These are phyloP conservation scores for Mortierella sp. DNA, from an alignment of 371 early-diverging fungal species.

Conservation along the genomic window DNA sequence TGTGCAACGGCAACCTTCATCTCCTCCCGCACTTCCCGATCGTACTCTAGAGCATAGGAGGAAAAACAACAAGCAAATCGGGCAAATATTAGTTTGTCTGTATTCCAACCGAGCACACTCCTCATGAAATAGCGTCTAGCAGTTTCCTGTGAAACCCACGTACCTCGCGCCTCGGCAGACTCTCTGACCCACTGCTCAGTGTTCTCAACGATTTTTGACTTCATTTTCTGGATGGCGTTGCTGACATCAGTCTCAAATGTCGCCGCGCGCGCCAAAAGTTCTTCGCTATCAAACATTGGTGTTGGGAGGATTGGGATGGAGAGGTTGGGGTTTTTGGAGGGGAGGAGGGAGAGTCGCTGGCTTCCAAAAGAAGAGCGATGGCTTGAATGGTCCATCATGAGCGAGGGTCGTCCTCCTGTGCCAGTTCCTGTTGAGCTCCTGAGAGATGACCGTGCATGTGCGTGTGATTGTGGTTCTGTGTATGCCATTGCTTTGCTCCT, in stretches of 20 bases:
- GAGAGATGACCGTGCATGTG: background rate
- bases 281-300: slow-evolving; percentile 45
- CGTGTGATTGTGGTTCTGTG: background rate
- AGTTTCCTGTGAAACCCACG: background rate
- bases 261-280: slow-evolving; percentile 26
- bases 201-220: slow-evolving; percentile 37
- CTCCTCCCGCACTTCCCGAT: slow-evolving; percentile 35
- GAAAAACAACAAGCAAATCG: background rate
- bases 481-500: background rate
- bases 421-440: background rate
- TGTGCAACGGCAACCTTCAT: slow-evolving; percentile 31
- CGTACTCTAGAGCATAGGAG: slow-evolving; percentile 11
- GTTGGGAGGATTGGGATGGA: slow-evolving; percentile 22
- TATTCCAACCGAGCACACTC: background rate
- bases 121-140: background rate
- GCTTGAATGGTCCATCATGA: slow-evolving; percentile 17
- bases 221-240: slow-evolving; percentile 35
- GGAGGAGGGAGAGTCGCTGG: slow-evolving; percentile 35
- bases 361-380: slow-evolving; percentile 33
- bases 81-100: background rate
- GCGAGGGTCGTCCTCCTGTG: slow-evolving; percentile 18
- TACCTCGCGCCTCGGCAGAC: slow-evolving; percentile 36
- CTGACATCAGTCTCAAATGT: slow-evolving; percentile 43
- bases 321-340: slow-evolving; percentile 11
- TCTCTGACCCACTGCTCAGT: slow-evolving; percentile 46